Evolutionary conservation across 2,329 filamentous ascomycete species (phyloP).

Genomic region (Stagonosporopsis chrysanthemi): DNA sequence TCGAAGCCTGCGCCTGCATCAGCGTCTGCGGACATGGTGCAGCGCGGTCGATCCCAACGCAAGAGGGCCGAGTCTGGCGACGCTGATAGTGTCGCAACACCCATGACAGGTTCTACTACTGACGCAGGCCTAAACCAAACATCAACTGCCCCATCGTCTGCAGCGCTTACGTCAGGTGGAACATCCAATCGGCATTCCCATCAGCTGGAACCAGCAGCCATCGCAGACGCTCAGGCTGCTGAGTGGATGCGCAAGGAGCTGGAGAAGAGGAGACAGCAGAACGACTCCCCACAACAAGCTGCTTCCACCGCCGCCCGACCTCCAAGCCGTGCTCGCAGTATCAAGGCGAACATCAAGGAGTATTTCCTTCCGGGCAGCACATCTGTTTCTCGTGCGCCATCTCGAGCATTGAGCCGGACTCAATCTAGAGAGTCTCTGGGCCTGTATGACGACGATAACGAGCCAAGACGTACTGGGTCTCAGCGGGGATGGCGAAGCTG

Average conservation of each 20-base stretch:
- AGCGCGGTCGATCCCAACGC: conserved; percentile 14
- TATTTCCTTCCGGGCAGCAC: conserved; percentile 52
- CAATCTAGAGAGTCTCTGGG: conserved; percentile 47
- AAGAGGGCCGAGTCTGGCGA: conserved; percentile 24
- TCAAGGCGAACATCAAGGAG: conserved; percentile 50
- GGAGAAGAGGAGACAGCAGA: conserved; percentile 47
- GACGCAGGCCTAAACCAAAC: conserved; percentile 48
- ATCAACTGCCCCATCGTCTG: conserved; percentile 54
- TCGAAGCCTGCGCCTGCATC: conserved; percentile 28
- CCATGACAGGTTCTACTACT: conserved; percentile 53
- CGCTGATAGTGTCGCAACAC: conserved; percentile 52
- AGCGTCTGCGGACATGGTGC: conserved; percentile 24
- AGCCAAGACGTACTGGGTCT: conserved; percentile 30
- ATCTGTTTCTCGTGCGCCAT: conserved; percentile 23
- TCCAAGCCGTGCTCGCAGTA: conserved; percentile 48
- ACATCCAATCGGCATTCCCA: conserved; percentile 53
- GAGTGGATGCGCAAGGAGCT: conserved; percentile 56
- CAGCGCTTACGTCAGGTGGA: conserved; percentile 49
- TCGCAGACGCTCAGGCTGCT: conserved; percentile 49
- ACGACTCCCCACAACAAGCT: conserved; percentile 31
- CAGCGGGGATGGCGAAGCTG: conserved; percentile 50
- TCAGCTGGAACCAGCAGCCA: conserved; percentile 46
- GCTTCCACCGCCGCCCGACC: conserved; percentile 36
- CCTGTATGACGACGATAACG: conserved; percentile 27
- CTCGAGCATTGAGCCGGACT: conserved; percentile 39